Base-by-base conservation (phyloP, 2,329 filamentous ascomycete genomes). In the Ilyonectria destructans region DNA sequence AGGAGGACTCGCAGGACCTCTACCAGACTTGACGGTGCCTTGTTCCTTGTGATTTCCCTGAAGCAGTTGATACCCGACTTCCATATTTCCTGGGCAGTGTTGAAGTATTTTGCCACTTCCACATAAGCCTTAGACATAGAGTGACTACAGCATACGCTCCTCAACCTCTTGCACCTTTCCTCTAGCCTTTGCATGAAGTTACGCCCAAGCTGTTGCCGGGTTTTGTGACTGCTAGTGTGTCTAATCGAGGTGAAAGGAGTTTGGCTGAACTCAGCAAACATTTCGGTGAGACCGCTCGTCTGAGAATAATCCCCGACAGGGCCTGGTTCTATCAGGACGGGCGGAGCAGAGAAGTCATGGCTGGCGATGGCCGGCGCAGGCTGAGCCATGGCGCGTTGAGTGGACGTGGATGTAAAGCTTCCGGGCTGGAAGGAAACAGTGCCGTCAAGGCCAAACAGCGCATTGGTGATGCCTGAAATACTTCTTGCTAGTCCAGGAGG, bases 391-490 rank as follows among this genome's bases (percentile, higher is more conserved):
- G 45, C 33, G 13, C 29, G 54, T 33, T 46, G 54, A 4, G 35
- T 56, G 52, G 33, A 40, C 17, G 51, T 54, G n/a, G 62, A 56
- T 6, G 46, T 13, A 21, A 59, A 65, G 17, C 33, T 57, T 33
- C 29, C 57, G 9, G 51, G 49, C 26, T 59, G 33, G 5, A 62
- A 52, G 21, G 35, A 48, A 13, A 40, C 21, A 13, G 13, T 13
- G 13, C 33, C 15, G 13, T 56, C 60, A 9, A 48, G 23, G 2
- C 54, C 52, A 35, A 33, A 60, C 4, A 74, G 49, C 6, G 62
- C 72, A 17, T 68, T 71, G 9, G 68, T 67, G 19, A 75, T 74
- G 7, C 66, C 67, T 2, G 73, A 75, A 6, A 71, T 17, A 17
- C 59, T 70, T 29, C 46, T 67, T 10, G 63, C 54, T 7, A 56